Conservation (phyloP, 352 stramenopile species). For the Phytophthora hibernalis region DNA sequence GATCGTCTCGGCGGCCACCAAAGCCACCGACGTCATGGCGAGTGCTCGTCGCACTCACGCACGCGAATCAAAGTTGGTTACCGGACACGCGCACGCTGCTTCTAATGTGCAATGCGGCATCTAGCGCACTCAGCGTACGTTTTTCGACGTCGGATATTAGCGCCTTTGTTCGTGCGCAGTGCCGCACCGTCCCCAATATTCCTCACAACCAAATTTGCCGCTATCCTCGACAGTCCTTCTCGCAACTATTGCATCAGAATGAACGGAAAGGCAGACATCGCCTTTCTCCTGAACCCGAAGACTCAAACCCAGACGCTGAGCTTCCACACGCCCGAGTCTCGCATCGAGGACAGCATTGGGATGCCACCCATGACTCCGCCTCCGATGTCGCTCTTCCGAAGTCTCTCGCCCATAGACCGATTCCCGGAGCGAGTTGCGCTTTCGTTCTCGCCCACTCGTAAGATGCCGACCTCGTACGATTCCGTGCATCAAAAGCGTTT, state of each 20-base stretch:
- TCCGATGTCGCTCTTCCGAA: conserved; percentile 29
- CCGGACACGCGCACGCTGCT: conserved; percentile 8
- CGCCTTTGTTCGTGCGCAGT: not conserved
- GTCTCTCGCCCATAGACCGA: conserved; percentile 16
- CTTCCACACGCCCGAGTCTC: not conserved
- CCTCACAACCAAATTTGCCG: conserved; percentile 26
- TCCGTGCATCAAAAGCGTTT: conserved; percentile 18
- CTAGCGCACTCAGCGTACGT: conserved; percentile 26
- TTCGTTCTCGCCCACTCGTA: conserved; percentile 28
- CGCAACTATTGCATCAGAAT: conserved; percentile 17
- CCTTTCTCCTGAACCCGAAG: conserved; percentile 48
- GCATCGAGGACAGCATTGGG: conserved; percentile 5
- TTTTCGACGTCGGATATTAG: conserved; percentile 16
- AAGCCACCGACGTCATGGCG: conserved; percentile 11
- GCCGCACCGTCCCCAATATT: not conserved
- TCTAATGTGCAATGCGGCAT: conserved; percentile 9
- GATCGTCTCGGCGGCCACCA: not conserved
- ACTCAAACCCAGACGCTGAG: conserved; percentile 8
- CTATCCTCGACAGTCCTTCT: conserved; percentile 1
- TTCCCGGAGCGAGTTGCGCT: conserved; percentile 11
- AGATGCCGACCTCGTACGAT: conserved; percentile 37
- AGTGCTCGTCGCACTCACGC: not conserved
- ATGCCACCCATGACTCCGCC: conserved; percentile 22
- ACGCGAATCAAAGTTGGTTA: conserved; percentile 14
- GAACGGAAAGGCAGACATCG: conserved; percentile 50